Percentiles rank a stretch among this genome's conserved stretches.
Evolutionary conservation across 129 eudicot genomes (phyloP).

Genomic region (Flaveria brownii): DNA sequence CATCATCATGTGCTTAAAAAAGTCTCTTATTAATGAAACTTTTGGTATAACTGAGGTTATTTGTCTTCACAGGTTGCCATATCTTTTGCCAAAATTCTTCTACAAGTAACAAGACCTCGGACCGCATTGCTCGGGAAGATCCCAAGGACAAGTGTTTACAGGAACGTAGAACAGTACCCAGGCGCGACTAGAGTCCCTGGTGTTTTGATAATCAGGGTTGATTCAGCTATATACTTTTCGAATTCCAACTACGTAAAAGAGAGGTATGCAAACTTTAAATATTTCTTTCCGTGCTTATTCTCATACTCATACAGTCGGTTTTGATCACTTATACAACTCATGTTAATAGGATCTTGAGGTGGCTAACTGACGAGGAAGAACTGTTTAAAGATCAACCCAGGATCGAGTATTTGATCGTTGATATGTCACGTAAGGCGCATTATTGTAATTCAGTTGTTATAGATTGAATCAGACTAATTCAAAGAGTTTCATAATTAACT

Average conservation of each 20-base stretch:
- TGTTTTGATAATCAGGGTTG: constrained; percentile 60
- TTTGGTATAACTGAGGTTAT: neutral
- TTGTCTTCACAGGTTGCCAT: constrained; percentile 46
- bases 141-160: constrained; percentile 62
- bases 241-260: constrained; percentile 69
- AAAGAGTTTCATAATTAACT: neutral
- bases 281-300: neutral
- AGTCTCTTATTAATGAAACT: neutral
- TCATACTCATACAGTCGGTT: too few species aligned
- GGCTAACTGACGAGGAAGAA: constrained; percentile 78
- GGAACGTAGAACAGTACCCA: constrained; percentile 67
- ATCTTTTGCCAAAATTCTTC: constrained; percentile 68
- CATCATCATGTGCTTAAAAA: neutral
- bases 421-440: constrained; percentile 84
- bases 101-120: constrained; percentile 82
- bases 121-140: constrained; percentile 67
- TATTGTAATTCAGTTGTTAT: neutral
- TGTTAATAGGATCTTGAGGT: constrained; percentile 64
- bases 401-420: constrained; percentile 57
- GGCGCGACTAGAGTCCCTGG: constrained; percentile 65
- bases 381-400: constrained; percentile 38
- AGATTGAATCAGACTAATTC: neutral
- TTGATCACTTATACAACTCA: neutral
- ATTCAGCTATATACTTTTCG: constrained; percentile 75
- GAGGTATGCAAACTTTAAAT: constrained; percentile 40